Evolutionary conservation across 2,329 filamentous ascomycete genomes (phyloP).

Genomic region (Colletotrichum noveboracense): DNA sequence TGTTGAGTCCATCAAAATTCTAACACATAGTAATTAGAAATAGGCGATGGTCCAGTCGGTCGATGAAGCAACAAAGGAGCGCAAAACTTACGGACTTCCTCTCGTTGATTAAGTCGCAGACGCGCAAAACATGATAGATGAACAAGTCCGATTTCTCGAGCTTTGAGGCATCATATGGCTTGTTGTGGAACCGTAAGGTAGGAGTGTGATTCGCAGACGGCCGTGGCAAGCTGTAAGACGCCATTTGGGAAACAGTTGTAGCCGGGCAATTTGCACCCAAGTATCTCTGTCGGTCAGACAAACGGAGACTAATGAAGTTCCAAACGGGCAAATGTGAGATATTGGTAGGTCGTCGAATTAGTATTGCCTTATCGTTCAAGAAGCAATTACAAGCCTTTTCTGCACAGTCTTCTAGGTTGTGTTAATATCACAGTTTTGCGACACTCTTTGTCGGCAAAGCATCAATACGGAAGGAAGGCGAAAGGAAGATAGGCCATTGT

Average conservation of each 20-base stretch:
- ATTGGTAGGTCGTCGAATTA: not conserved
- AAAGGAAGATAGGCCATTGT: rapidly evolving
- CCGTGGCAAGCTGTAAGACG: not conserved
- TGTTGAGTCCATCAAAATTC: not conserved
- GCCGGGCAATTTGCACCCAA: not conserved
- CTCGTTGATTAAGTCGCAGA: not conserved
- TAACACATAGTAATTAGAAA: not conserved
- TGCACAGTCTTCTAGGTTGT: not conserved
- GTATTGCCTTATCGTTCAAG: not conserved
- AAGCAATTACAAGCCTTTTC: not conserved
- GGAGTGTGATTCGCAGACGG: not conserved
- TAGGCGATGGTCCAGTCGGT: not conserved
- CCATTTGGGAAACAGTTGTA: not conserved
- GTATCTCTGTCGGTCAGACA: not conserved
- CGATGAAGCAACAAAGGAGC: not conserved
- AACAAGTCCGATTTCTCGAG: not conserved
- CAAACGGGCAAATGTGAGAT: not conserved
- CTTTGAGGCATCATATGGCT: not conserved
- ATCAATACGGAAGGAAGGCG: not conserved
- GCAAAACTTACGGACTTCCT: not conserved
- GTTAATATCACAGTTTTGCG: not conserved
- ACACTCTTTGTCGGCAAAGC: not conserved
- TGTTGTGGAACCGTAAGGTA: not conserved
- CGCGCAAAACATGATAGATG: not conserved
- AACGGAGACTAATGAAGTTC: not conserved